A percentile compares a stretch with the other conserved stretches of the same genome.
Evolutionary conservation across 1,139 yeast species (phyloP).

Genomic region (Nadsonia starkeyi-henricii): DNA sequence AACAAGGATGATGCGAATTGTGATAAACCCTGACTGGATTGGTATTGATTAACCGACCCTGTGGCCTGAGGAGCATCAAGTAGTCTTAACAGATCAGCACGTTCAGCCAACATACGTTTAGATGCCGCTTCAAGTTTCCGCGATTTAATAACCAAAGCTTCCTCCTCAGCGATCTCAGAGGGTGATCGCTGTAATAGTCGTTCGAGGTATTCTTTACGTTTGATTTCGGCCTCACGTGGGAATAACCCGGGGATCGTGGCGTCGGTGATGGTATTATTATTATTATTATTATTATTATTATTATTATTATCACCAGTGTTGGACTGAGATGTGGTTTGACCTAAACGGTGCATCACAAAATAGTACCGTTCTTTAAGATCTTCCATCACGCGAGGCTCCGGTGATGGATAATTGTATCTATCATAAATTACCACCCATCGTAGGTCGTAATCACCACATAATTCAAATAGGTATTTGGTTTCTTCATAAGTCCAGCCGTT

Average conservation of each 20-base stretch:
- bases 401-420: conserved; percentile 35
- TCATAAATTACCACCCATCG: conserved; percentile 82
- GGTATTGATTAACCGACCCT: conserved; percentile 61
- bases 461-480: conserved; percentile 57
- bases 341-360: conserved; percentile 26
- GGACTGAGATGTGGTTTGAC: background rate
- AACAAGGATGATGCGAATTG: conserved; percentile 72
- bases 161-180: conserved; percentile 96
- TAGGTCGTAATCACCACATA: conserved; percentile 62
- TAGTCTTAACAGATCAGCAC: conserved; percentile 63
- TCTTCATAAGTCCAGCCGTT: conserved; percentile 65
- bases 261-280: too few species aligned
- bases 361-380: conserved; percentile 79
- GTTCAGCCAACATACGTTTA: conserved; percentile 70
- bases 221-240: conserved; percentile 51
- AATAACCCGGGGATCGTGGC: background rate
- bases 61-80: conserved; percentile 83
- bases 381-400: conserved; percentile 37
- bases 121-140: conserved; percentile 88
- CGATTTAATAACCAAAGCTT: conserved; percentile 83
- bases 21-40: conserved; percentile 79
- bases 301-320: too few species aligned
- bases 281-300: too few species aligned
- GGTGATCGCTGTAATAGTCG: conserved; percentile 73
- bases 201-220: conserved; percentile 68